Evolutionary conservation across 768 basidiomycete species (phyloP).

Genomic region (Boletus barrowsii): DNA sequence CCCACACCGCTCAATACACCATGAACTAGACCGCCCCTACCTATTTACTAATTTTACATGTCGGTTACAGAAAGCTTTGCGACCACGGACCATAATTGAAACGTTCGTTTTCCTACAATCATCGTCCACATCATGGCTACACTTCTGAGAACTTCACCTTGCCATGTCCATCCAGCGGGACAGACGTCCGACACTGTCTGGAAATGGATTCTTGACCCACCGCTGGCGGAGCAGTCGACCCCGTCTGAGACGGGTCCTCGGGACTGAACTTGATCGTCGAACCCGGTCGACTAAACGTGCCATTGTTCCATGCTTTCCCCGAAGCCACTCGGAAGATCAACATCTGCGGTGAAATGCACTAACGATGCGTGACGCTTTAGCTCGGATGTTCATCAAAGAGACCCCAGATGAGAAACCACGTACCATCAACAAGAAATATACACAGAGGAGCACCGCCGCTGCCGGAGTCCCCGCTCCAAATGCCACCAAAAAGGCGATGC

Average conservation of each 20-base stretch:
- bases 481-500: constrained; percentile 1
- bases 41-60: no score
- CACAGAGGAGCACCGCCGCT: constrained; percentile 1
- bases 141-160: neutral
- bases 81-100: no score
- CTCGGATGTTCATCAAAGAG: neutral
- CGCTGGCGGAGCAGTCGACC: neutral
- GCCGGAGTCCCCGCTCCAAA: constrained; percentile 11
- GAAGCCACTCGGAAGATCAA: constrained; percentile 20
- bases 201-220: neutral
- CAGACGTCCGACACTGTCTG: neutral
- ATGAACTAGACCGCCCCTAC: no score
- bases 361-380: no score
- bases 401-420: neutral
- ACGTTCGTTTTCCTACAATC: no score
- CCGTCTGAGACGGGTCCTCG: neutral
- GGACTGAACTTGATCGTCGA: neutral
- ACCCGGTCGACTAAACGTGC: neutral
- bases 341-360: constrained; percentile 25
- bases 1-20: no score
- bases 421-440: constrained; percentile 22
- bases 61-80: no score
- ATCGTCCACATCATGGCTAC: neutral
- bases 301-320: constrained; percentile 13
- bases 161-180: neutral